phyloP scores from a whole-genome alignment of 805 yeast species.

The Kregervanrija fluxuum region DNA sequence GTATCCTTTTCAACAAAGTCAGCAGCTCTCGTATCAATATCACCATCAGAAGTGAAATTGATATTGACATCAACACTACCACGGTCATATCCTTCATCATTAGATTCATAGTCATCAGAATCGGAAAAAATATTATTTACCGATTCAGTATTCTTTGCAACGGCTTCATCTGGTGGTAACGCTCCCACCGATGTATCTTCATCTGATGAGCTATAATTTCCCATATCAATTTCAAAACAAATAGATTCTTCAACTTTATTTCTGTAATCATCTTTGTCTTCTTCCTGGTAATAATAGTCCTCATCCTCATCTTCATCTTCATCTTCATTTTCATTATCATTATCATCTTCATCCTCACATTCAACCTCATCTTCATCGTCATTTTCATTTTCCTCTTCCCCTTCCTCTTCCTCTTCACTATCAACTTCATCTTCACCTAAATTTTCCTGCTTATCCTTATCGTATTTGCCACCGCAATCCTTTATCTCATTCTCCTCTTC shows the following conservation, averaged over 20 bases:
- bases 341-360: neutral
- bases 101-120: neutral
- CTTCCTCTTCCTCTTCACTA: neutral
- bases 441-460: too few relatives aligned
- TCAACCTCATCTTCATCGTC: neutral
- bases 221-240: neutral
- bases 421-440: neutral
- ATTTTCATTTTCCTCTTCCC: neutral
- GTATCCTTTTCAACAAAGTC: too few relatives aligned
- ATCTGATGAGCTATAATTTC: neutral
- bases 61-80: too few relatives aligned
- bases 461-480: too few relatives aligned
- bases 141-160: neutral
- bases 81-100: neutral
- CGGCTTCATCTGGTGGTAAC: neutral
- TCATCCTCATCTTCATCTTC: neutral
- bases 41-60: too few relatives aligned
- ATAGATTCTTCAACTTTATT: neutral
- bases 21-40: too few relatives aligned
- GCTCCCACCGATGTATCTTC: neutral
- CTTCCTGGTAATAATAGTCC: neutral
- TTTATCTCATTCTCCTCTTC: too few relatives aligned
- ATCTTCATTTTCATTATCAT: neutral
- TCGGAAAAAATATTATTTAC: neutral
- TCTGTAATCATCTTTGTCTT: neutral